phyloP scores from a whole-genome alignment of 2,329 filamentous ascomycete genomes.

The Beauveria brongniartii region DNA sequence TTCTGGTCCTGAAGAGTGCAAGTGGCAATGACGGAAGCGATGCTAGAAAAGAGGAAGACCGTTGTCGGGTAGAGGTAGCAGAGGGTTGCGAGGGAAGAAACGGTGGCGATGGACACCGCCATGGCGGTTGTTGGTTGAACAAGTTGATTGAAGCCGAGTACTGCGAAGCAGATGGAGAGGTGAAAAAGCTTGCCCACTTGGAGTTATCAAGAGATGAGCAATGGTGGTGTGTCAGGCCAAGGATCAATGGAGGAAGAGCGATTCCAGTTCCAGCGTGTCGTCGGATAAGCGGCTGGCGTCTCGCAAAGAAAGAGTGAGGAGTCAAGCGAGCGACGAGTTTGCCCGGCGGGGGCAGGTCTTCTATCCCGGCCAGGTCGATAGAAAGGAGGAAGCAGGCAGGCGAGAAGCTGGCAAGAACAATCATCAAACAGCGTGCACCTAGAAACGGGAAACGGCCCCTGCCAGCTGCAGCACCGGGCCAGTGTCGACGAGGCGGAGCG shows the following conservation, averaged over 20 bases:
- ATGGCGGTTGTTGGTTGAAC: conserved; percentile 1
- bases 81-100: conserved; percentile 32
- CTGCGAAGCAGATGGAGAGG: background rate
- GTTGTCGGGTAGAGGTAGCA: conserved; percentile 52
- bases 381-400: too few relatives aligned
- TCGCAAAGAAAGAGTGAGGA: conserved; percentile 1
- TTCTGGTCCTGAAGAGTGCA: conserved; percentile 44
- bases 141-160: background rate
- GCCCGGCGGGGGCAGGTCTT: background rate
- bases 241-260: background rate
- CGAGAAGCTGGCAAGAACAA: background rate
- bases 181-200: background rate
- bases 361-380: background rate
- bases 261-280: background rate
- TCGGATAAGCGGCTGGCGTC: background rate
- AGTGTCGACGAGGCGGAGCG: background rate
- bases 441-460: conserved; percentile 6
- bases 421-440: background rate
- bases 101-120: conserved; percentile 17
- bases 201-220: background rate
- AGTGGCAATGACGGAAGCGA: conserved; percentile 41
- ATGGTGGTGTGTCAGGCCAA: background rate
- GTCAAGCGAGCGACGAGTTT: background rate
- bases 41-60: conserved; percentile 49
- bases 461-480: conserved; percentile 12